Evolutionary conservation across 768 basidiomycete species (phyloP), one percentile per base, ranked within the genome.

Genomic region (Psilocybe cubensis): DNA sequence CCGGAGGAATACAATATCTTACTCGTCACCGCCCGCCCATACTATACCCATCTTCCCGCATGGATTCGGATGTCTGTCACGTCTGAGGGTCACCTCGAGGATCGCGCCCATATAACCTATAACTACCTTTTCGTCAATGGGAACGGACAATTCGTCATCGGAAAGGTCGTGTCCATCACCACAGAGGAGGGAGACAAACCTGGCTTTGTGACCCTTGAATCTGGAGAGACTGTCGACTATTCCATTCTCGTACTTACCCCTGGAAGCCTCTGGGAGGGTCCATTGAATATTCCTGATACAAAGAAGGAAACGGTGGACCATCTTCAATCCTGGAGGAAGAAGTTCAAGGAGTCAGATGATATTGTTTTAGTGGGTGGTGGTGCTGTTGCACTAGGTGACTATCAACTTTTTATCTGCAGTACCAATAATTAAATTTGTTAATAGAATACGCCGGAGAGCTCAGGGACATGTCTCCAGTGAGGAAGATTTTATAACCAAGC

Each of bases 191-290:
- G 59, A 4, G 53, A 52, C 31, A 55, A 57, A 18, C 59, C 52
- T 20, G 62, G 79, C 0, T 56, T 65, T 20, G 76, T 90, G 5
- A 71, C 78, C 4, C 76, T 91, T 8, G 75, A 73, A 8, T 71
- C 73, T 58, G 85, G 84, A 29, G 77, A 84, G 48, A 66, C 66
- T 18, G 56, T 89, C 11, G 66, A 70, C 7, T 91, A 84, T 67
- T 77, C 78, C 10, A 69, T 80, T 20, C 81, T 91, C 41, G 76
- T 91, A 33, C 69, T 91, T 29, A 80, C 86, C 0, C 75, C 87
- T 2, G 89, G 89, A 1, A 78, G 76, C 38, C 69, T 60, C 3
- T 90, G 84, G 84, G 65, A 70, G 11, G 85, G 81, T 0, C 81
- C 82, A 0, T 43, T 82, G 42, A 67, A 70, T 14, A 69, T 87